Percentiles rank a stretch among this genome's conserved stretches.
These are phyloP conservation scores for Lentinula boryana DNA, from an alignment of 768 basidiomycete genomes.

Conservation along the genomic window DNA sequence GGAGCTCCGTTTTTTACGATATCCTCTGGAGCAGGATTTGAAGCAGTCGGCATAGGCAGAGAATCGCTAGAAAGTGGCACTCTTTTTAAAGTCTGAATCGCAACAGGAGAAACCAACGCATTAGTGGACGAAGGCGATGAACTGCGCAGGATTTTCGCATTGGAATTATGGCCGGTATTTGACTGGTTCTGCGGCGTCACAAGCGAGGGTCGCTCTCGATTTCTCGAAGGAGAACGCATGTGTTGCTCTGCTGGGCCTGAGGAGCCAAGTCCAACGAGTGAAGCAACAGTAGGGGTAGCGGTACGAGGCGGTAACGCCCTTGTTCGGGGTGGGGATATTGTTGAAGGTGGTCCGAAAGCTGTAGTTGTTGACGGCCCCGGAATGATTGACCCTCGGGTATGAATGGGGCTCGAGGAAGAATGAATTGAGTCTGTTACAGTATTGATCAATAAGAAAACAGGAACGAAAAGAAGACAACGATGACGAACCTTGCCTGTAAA, in stretches of 20 bases:
- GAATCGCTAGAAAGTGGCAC: background rate
- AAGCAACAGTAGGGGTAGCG: background rate
- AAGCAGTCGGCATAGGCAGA: background rate
- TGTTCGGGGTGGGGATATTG: slow-evolving; percentile 32
- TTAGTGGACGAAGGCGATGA: background rate
- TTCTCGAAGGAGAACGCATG: slow-evolving; percentile 4
- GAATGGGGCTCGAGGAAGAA: slow-evolving; percentile 5
- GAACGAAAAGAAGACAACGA: slow-evolving; percentile 27
- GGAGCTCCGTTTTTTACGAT: background rate
- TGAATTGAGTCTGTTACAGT: slow-evolving; percentile 13
- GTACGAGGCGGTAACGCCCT: slow-evolving; percentile 19
- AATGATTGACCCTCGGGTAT: slow-evolving; percentile 12
- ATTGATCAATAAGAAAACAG: slow-evolving; percentile 16
- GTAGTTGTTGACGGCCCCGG: slow-evolving; percentile 14
- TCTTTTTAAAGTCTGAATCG: background rate
- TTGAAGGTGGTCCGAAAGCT: slow-evolving; percentile 13
- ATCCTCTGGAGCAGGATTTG: background rate
- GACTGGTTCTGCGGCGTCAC: background rate
- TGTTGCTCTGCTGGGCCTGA: slow-evolving; percentile 9
- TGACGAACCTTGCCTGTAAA: slow-evolving; percentile 25
- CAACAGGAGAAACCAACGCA: background rate
- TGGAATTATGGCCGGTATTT: background rate
- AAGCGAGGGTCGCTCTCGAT: slow-evolving; percentile 6
- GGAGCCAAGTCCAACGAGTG: slow-evolving; percentile 15
- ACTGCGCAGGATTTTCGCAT: background rate